phyloP scores from a whole-genome alignment of 306 rosid genomes.

The Cicer judaicum region DNA sequence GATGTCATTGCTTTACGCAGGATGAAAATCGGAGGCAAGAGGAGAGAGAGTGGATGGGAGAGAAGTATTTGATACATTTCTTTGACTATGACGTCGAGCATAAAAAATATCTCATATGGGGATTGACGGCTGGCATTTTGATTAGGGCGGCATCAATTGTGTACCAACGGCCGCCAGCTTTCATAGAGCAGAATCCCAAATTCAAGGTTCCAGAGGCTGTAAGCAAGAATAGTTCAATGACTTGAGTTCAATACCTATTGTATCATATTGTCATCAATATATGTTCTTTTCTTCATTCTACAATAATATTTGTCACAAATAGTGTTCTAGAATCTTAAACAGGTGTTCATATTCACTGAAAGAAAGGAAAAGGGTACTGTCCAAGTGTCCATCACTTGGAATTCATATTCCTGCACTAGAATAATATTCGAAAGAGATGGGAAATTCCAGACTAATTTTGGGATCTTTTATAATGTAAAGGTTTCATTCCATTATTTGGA shows the following conservation, averaged over 20 bases:
- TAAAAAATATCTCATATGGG: constrained; percentile 81
- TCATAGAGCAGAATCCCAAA: constrained; percentile 81
- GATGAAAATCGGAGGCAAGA: constrained; percentile 79
- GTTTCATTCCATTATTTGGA: neutral
- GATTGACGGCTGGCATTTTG: constrained; percentile 94
- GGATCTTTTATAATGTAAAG: neutral
- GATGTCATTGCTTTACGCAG: constrained; percentile 54
- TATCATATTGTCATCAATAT: constrained; percentile 22
- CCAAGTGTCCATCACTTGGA: neutral
- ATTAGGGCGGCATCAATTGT: constrained; percentile 89
- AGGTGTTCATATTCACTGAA: constrained; percentile 23
- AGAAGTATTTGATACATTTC: constrained; percentile 77
- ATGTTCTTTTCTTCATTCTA: constrained; percentile 40
- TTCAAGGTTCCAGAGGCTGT: constrained; percentile 66
- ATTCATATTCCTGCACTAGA: constrained; percentile 14
- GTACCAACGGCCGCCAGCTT: constrained; percentile 75
- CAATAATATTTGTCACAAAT: constrained; percentile 21
- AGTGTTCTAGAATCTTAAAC: constrained; percentile 21
- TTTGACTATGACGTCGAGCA: constrained; percentile 68
- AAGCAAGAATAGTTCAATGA: constrained; percentile 53
- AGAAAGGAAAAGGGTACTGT: constrained; percentile 38
- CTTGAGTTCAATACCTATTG: constrained; percentile 46
- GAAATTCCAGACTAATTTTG: too few relatives aligned
- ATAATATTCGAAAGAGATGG: too few relatives aligned
- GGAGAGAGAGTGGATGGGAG: constrained; percentile 93